Evolutionary conservation across 345 rosid species (phyloP), one percentile per base, ranked within the genome.

Genomic region (Citrus australasica): DNA sequence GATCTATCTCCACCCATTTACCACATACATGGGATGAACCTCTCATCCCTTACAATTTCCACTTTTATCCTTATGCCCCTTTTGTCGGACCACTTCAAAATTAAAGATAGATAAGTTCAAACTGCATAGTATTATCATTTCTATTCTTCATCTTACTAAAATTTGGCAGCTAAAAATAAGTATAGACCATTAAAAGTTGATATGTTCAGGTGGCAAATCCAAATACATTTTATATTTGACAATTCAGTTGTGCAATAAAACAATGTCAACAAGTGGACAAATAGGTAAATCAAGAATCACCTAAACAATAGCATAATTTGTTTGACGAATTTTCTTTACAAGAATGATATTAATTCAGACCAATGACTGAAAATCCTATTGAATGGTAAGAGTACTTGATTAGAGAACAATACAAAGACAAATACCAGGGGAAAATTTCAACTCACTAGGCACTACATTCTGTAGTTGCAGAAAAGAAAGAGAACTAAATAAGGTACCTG

Each of bases 401-500:
- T 61, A 40, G 66, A 62, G 22, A 74, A 74, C 68, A 8, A 35
- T 46, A 48, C 71, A 62, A n/a, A 51, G n/a, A 81, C 14, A 16
- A 48, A 65, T 33, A 53, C n/a, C 7, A 27, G 30, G 55, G 28
- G n/a, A 56, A 62, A 35, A 1, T 24, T 76, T 55, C 51, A 61
- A 46, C 60, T 78, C 60, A 27, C 17, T 9, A n/a, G 37, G 51
- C 70, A 37, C 55, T 67, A 59, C 24, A 32, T 58, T 27, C 22
- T 4, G 28, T 27, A 33, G 17, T 37, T 73, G 61, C 46, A 4
- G 22, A 8, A 30, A 62, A 61, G 33, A 67, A 75, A 51, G 30
- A 30, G 72, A 48, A 35, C 56, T 38, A 28, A 9, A 73, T 38
- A 72, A 56, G 11, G 24, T 84, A 95, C 98, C 92, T 92, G 93